Base-by-base conservation (phyloP, 2,329 filamentous ascomycete species). In the Fusarium floridanum region DNA sequence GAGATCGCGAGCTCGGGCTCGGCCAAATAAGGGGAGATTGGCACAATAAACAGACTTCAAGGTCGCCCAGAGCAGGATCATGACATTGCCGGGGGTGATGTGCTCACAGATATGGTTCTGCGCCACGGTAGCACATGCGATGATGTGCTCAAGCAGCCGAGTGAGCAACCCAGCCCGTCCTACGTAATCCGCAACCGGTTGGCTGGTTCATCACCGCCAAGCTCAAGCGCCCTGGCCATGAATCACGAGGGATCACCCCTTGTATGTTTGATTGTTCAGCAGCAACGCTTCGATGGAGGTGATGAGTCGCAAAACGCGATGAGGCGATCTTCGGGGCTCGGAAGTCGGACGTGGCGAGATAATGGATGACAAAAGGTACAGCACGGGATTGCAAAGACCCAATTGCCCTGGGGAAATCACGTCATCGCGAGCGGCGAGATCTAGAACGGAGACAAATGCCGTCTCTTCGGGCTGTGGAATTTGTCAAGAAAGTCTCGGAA, bases 141-240 rank as follows among this genome's bases (percentile, higher is more conserved):
- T 78, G 76, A 73, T 78, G 76, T 78, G 76, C 74, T 77, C 55
- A 37, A 27, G 11, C 14, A 57, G 22, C 62, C 41, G 64, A 68
- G 64, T 77, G 75, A 77, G 71, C 73, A 76, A 70, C 64, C 34
- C 10, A 59, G 60, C 39, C 43, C 50, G n/a, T 34, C n/a, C 48
- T 57, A 69, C 37, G 60, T 67, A 70, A 76, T 61, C 45, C 60
- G 37, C 41, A n/a, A 61, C 45, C 43, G 37, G 20, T 12, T 57
- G 53, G 9, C 43, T 43, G n/a, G 22, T 55, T 41, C 24, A 22
- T 55, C 37, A 50, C 20, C 48, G 27, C 43, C 22, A 64, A 57
- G 56, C 55, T 61, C 64, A 61, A 32, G 45, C 61, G 64, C 72
- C 66, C 66, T 67, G 63, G 56, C 14, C 36, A 60, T 56, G 50